These are phyloP conservation scores for Pleoardoris graminearum DNA, from an alignment of 2,329 filamentous ascomycete species.

Conservation along the genomic window DNA sequence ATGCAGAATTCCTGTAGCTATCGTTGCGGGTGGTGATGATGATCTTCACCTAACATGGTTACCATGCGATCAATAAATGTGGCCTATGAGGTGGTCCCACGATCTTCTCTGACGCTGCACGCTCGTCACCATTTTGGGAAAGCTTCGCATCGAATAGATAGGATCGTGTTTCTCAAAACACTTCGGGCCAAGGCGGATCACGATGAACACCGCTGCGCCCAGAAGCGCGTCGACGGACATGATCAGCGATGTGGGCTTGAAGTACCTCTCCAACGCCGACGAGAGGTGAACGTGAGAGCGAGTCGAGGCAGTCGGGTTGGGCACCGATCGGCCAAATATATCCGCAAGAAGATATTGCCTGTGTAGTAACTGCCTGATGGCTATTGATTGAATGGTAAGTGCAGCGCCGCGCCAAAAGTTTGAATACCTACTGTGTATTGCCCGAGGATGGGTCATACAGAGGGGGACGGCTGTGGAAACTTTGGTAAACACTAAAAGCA, in stretches of 20 bases:
- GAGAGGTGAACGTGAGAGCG: slow-evolving; percentile 13
- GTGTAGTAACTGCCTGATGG: slow-evolving; percentile 39
- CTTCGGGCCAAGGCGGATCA: slow-evolving; percentile 66
- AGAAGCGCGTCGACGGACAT: slow-evolving; percentile 74
- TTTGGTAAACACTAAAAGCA: slow-evolving; percentile 42
- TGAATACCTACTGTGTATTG: not conserved
- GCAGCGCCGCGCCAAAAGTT: not conserved
- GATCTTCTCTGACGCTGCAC: no score
- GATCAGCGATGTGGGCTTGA: slow-evolving; percentile 65
- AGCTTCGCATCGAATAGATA: no score
- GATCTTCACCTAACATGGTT: no score
- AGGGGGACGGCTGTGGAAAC: not conserved
- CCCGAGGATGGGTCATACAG: no score
- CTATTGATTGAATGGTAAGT: slow-evolving; percentile 35
- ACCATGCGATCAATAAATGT: no score
- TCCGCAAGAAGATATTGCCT: slow-evolving; percentile 41
- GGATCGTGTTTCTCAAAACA: slow-evolving; percentile 73
- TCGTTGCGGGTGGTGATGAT: no score
- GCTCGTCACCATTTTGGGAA: no score
- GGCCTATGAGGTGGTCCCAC: no score
- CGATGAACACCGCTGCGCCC: slow-evolving; percentile 70
- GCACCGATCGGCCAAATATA: slow-evolving; percentile 9
- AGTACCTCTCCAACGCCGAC: slow-evolving; percentile 48
- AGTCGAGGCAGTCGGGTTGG: slow-evolving; percentile 3
- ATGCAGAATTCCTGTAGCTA: no score